Evolutionary conservation across 495 filamentous ascomycete genomes (phyloP), one percentile per base, ranked within the genome.

Genomic region (Penicillium pancosmium): DNA sequence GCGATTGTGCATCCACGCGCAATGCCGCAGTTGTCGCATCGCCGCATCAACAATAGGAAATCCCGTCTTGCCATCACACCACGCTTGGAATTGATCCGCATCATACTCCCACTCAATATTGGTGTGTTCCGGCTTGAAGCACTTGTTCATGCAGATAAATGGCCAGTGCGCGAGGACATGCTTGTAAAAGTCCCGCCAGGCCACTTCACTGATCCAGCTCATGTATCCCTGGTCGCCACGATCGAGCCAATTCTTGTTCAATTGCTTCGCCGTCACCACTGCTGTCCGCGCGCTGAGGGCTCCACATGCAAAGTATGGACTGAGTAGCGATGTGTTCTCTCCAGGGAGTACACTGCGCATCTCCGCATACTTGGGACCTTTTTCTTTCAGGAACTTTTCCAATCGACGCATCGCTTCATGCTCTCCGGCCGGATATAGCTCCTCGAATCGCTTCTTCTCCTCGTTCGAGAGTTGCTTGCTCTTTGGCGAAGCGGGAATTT

Each of bases 111-210:
- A 96, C 38, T 84, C 69, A 59, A 96, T 90, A 62, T 92, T 85
- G 44, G 91, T 84, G 73, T 89, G 93, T 63, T 91, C 88, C 35
- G 88, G 86, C 65, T 96, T 96, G 81, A 93, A 96, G 12, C 92
- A 90, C 64, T 94, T 97, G 76, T 89, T 89, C 93, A 96, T 97
- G 70, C 91, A 93, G 35, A 95, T 83, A 61, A 91, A 94, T 5
- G 93, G 93, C 90, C 90, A 96, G 56, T 93, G 78, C 3, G 84
- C 88, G 13, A 96, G 76, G 4, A 96, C 89, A 69, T 96, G 91
- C 59, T 89, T 90, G 73, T 97, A 97, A 67, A 97, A 97, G 65
- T 97, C 92, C 9, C 92, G 80, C 93, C 92, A 95, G 1, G 91
- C 92, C 0, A 97, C 80, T 68, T 96, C 92, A 52, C 86, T 87